Evolutionary conservation across 2,329 filamentous ascomycete genomes (phyloP).

Genomic region (Diaporthe vaccinii): DNA sequence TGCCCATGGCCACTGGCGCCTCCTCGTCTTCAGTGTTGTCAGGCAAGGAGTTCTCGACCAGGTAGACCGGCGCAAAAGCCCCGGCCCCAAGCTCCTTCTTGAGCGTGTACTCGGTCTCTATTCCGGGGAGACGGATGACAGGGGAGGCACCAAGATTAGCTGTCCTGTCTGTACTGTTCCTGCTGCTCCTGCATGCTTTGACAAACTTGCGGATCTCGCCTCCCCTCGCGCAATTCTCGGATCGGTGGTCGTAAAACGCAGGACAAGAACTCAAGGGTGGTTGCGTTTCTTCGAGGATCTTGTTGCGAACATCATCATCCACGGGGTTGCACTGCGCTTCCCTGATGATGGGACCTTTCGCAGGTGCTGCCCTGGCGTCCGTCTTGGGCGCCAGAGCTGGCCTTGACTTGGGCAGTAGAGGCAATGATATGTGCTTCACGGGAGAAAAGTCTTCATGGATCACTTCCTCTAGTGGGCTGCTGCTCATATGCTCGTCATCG

Average conservation of each 20-base stretch:
- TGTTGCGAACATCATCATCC: conserved; percentile 78
- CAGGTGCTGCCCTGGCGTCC: conserved; percentile 57
- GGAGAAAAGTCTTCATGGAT: conserved; percentile 63
- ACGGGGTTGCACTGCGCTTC: conserved; percentile 92
- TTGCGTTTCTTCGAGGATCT: conserved; percentile 80
- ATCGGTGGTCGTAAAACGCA: conserved; percentile 83
- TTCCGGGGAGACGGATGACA: conserved; percentile 76
- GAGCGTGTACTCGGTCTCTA: conserved; percentile 78
- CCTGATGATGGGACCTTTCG: conserved; percentile 81
- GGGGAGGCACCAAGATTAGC: conserved; percentile 72
- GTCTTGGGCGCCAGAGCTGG: conserved; percentile 48
- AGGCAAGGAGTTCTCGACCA: conserved; percentile 80
- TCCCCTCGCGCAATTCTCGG: conserved; percentile 74
- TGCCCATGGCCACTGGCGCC: conserved; percentile 68
- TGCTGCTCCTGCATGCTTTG: conserved; percentile 73
- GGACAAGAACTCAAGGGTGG: conserved; percentile 81
- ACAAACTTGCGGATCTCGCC: conserved; percentile 86
- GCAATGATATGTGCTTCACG: conserved; percentile 63
- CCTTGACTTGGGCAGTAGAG: conserved; percentile 58
- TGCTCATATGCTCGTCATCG: conserved; percentile 66
- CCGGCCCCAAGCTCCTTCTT: conserved; percentile 91
- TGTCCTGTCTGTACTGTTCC: conserved; percentile 71
- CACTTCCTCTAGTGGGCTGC: conserved; percentile 81
- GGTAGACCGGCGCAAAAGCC: conserved; percentile 94
- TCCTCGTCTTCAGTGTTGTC: conserved; percentile 61